Evolutionary conservation across 2,329 filamentous ascomycete species (phyloP), one percentile per base, ranked within the genome.

Genomic region (Stagonosporopsis tanaceti): DNA sequence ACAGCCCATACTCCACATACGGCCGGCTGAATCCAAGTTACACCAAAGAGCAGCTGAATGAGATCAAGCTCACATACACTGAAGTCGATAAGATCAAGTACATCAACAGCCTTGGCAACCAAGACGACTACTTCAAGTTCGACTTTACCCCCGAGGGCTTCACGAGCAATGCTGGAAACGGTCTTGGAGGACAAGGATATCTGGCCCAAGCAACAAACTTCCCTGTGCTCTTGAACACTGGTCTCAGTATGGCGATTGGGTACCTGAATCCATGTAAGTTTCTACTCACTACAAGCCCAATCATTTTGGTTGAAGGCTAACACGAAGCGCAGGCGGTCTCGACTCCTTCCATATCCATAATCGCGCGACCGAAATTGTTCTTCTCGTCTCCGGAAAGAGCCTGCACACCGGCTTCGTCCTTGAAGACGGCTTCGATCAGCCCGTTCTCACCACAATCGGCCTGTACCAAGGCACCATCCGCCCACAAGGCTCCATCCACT

Each of bases 291-390:
- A 2, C 9, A 6, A 22, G 3, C 3, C 7, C 6, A 15, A 11
- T 24, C 46, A 40, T 12, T 6, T 20, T 22, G 15, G n/a, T 2
- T 4, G 15, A 11, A 25, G 6, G 24, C 24, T 32, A 15, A 38
- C 12, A 14, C 12, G 0, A 40, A 15, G 14, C 17, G 8, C n/a
- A 51, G 48, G 48, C 15, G 48, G 39, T 14, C 48, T 51, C n/a
- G 40, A 51, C 40, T 51, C 48, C 22, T 51, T 51, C 39, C 48
- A 51, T 32, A 51, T 51, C 30, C 48, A 51, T 40, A 52, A 52
- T 20, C 40, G 50, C 12, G 50, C 50, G 12, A 45, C 50, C 17
- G 50, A 52, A 28, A 52, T 52, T 37, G 32, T 52, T 24, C 50
- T 52, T 25, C 50, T 45, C 24, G 50, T 52, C 32, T 40, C 50